phyloP scores from a whole-genome alignment of 1,284 basidiomycete species.

The Moniliophthora roreri region DNA sequence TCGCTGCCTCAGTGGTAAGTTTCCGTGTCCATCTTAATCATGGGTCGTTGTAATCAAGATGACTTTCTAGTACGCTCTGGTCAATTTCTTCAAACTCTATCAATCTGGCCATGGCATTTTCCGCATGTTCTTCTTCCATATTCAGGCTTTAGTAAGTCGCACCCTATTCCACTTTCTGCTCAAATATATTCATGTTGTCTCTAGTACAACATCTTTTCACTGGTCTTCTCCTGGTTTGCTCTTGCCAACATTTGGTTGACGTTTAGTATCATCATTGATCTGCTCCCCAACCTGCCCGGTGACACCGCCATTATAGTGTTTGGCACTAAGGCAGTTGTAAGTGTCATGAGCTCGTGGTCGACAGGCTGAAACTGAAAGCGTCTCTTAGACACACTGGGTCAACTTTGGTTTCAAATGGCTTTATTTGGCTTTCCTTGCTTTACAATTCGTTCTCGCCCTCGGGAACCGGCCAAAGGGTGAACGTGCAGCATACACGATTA shows the following conservation, averaged over 20 bases:
- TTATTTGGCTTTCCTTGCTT: conserved; percentile 81
- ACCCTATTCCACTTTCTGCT: not conserved
- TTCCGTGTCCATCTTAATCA: not conserved
- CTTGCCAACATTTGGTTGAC: conserved; percentile 95
- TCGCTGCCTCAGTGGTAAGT: conserved; percentile 90
- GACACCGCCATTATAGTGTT: conserved; percentile 63
- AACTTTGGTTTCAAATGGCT: conserved; percentile 86
- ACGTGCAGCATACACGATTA: conserved; percentile 76
- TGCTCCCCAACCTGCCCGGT: conserved; percentile 61
- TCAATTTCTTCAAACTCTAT: conserved; percentile 93
- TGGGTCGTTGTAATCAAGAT: not conserved
- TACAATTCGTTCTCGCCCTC: conserved; percentile 91
- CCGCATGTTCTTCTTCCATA: conserved; percentile 93
- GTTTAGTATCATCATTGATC: conserved; percentile 93
- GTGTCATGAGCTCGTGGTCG: conserved; percentile 25
- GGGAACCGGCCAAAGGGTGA: conserved; percentile 98
- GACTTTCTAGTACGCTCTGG: conserved; percentile 73
- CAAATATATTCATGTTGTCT: conserved; percentile 4
- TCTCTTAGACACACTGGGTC: conserved; percentile 82
- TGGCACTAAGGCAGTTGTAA: conserved; percentile 61
- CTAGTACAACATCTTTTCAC: conserved; percentile 76
- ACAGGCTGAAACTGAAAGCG: not conserved
- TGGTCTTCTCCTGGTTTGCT: conserved; percentile 91
- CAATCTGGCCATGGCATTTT: conserved; percentile 81
- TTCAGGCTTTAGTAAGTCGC: conserved; percentile 82